phyloP scores from a whole-genome alignment of 78 protist species.

The Mastigamoeba balamuthi region DNA sequence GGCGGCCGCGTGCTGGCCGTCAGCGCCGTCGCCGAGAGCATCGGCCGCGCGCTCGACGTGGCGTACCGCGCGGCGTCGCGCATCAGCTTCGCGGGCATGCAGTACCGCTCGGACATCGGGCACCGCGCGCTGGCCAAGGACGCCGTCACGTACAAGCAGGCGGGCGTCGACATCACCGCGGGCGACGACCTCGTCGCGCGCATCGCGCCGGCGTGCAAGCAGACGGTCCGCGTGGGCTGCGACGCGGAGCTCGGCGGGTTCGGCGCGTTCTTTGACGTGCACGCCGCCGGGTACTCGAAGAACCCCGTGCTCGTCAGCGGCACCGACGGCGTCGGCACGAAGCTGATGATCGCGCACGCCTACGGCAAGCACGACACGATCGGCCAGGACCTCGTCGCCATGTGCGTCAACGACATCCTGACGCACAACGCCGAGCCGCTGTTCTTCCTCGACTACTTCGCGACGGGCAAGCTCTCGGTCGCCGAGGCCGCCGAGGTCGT shows the following conservation, averaged over 20 bases:
- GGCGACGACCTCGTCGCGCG: slow-evolving; percentile 63
- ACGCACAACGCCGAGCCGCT: slow-evolving; percentile 86
- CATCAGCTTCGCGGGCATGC: slow-evolving; percentile 42
- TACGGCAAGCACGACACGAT: slow-evolving; percentile 23
- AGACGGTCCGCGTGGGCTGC: slow-evolving; percentile 54
- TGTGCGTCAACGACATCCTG: slow-evolving; percentile 78
- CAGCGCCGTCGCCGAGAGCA: background rate
- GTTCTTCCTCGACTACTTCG: slow-evolving; percentile 82
- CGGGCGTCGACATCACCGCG: slow-evolving; percentile 71
- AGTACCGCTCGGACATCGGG: slow-evolving; percentile 56
- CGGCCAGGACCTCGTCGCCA: slow-evolving; percentile 83
- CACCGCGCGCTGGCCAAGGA: background rate
- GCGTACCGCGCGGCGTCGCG: slow-evolving; percentile 18
- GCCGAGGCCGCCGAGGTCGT: slow-evolving; percentile 51
- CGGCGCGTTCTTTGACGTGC: slow-evolving; percentile 72
- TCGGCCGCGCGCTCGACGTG: slow-evolving; percentile 24
- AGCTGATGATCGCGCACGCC: slow-evolving; percentile 69
- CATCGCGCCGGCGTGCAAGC: slow-evolving; percentile 53
- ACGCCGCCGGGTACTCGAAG: slow-evolving; percentile 58
- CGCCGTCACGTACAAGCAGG: slow-evolving; percentile 48
- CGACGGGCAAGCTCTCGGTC: slow-evolving; percentile 65
- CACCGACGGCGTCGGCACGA: slow-evolving; percentile 89
- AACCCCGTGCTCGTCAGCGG: slow-evolving; percentile 73
- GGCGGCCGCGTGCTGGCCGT: slow-evolving; percentile 75
- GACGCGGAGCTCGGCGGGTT: slow-evolving; percentile 75